phyloP scores from a whole-genome alignment of 2,329 filamentous ascomycete species.

The Nectriaceae sp. region DNA sequence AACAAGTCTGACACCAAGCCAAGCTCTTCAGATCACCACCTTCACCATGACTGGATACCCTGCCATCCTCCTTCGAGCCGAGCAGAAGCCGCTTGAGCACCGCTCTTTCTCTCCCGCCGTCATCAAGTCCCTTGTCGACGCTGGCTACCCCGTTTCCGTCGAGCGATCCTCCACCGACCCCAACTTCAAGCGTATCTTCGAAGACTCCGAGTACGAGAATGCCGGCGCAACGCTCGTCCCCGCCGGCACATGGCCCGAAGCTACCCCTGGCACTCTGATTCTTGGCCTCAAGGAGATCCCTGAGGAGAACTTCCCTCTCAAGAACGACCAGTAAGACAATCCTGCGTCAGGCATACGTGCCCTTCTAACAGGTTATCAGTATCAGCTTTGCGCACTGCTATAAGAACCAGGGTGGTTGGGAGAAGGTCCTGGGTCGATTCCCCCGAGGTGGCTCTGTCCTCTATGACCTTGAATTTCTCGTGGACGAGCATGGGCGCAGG shows the following conservation, averaged over 20 bases:
- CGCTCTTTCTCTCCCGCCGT: constrained; percentile 43
- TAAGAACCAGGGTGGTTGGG: constrained; percentile 79
- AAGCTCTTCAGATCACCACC: no score
- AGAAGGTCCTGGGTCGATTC: constrained; percentile 77
- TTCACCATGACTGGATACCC: constrained; percentile 31
- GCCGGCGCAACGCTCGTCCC: constrained; percentile 67
- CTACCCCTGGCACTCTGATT: constrained; percentile 68
- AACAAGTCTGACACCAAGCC: no score
- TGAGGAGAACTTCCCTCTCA: constrained; percentile 62
- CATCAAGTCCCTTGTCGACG: constrained; percentile 59
- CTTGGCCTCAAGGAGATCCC: constrained; percentile 78
- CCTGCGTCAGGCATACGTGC: constrained; percentile 7
- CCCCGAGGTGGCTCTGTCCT: constrained; percentile 62
- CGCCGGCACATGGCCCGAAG: constrained; percentile 67
- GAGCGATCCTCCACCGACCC: constrained; percentile 51
- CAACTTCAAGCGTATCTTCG: constrained; percentile 66
- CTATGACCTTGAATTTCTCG: constrained; percentile 85
- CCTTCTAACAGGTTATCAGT: background rate
- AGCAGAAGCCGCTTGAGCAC: constrained; percentile 55
- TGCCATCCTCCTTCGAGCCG: constrained; percentile 55
- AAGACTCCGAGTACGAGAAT: constrained; percentile 61
- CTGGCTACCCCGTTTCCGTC: constrained; percentile 68
- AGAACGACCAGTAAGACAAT: constrained; percentile 33
- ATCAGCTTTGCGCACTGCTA: constrained; percentile 75
- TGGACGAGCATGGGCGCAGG: constrained; percentile 49